Evolutionary conservation across 805 yeast species (phyloP).

Genomic region (Alloascoidea hylecoeti): DNA sequence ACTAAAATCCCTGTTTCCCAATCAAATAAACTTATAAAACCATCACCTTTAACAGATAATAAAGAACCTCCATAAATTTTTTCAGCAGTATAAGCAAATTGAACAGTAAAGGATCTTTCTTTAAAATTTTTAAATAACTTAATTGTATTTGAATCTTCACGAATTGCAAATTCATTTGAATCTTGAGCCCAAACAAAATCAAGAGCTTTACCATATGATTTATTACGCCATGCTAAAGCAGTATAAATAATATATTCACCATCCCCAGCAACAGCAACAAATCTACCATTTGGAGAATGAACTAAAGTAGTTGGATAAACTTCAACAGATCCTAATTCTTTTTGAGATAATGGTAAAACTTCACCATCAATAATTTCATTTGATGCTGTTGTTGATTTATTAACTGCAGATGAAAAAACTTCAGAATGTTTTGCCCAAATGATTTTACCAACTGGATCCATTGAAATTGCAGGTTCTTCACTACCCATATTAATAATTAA

Average conservation of each 20-base stretch:
- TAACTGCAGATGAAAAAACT: conserved; percentile 70
- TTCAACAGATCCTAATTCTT: conserved; percentile 91
- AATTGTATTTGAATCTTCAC: conserved; percentile 53
- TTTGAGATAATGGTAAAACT: conserved; percentile 56
- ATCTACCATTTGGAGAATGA: conserved; percentile 96
- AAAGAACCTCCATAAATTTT: conserved; percentile 83
- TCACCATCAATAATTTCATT: conserved; percentile 70
- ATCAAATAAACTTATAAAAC: conserved; percentile 78
- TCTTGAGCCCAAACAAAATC: conserved; percentile 96
- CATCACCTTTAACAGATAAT: conserved; percentile 72
- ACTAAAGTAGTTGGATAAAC: conserved; percentile 75
- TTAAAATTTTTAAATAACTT: conserved; percentile 75
- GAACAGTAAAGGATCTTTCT: conserved; percentile 52
- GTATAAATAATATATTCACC: conserved; percentile 95
- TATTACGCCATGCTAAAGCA: conserved; percentile 96
- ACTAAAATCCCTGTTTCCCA: conserved; percentile 85
- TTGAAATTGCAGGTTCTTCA: conserved; percentile 85
- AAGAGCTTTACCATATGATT: conserved; percentile 76
- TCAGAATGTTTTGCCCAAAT: conserved; percentile 88
- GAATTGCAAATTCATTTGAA: conserved; percentile 73
- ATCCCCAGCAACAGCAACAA: conserved; percentile 94
- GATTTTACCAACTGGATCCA: conserved; percentile 88
- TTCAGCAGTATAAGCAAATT: conserved; percentile 59
- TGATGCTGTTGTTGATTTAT: conserved; percentile 42
- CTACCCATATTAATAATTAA: conserved; percentile 83